Evolutionary conservation across 495 filamentous ascomycete species (phyloP).

Genomic region (Rusavskia elegans): DNA sequence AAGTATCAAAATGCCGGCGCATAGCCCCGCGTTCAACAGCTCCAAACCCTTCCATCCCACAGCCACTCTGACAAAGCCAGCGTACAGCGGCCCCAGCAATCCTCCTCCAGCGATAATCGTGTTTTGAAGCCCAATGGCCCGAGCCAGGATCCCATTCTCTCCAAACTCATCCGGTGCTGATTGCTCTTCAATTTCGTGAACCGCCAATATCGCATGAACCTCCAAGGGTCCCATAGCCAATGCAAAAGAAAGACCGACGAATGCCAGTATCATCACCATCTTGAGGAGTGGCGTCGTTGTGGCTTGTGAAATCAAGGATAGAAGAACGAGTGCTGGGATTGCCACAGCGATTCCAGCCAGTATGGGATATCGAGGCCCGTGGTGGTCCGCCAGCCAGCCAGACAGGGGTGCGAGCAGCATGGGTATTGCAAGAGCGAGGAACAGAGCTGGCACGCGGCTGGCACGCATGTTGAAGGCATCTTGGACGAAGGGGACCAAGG

Average conservation of each 20-base stretch:
- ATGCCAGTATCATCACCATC: conserved; percentile 43
- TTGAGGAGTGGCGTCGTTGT: conserved; percentile 44
- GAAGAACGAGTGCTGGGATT: conserved; percentile 39
- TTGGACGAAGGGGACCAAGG: conserved; percentile 36
- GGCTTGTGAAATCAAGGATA: conserved; percentile 49
- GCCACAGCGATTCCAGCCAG: conserved; percentile 40
- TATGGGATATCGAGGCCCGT: conserved; percentile 41
- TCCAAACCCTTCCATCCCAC: background rate
- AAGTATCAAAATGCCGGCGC: too few relatives aligned
- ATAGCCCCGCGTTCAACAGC: background rate
- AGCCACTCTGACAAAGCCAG: background rate
- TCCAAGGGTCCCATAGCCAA: conserved; percentile 45
- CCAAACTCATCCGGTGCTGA: conserved; percentile 6
- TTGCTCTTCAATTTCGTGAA: conserved; percentile 33
- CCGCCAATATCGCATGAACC: conserved; percentile 46
- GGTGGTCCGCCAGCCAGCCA: conserved; percentile 39
- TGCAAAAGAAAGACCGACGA: conserved; percentile 40
- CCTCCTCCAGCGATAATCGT: background rate
- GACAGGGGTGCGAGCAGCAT: conserved; percentile 37
- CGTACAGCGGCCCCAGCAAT: background rate
- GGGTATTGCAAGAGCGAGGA: conserved; percentile 42
- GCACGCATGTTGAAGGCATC: conserved; percentile 39
- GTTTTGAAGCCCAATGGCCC: background rate
- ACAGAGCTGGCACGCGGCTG: conserved; percentile 41
- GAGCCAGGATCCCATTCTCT: background rate